Evolutionary conservation across 179 eudicot genomes (phyloP).

Genomic region (Sideroxylon spinosum): DNA sequence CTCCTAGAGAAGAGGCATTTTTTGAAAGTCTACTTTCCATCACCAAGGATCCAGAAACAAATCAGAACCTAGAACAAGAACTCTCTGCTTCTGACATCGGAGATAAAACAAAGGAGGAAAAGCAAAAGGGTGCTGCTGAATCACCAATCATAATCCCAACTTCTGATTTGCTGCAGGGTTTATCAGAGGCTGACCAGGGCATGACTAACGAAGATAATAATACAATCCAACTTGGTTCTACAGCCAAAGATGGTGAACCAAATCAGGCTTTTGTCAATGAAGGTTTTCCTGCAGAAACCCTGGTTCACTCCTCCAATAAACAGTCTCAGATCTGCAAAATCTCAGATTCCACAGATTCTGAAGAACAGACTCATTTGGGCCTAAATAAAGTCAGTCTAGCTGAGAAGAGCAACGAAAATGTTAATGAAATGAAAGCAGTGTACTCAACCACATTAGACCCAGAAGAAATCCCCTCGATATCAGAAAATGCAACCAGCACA

Average conservation of each 20-base stretch:
- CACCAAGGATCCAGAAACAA: constrained; percentile 1
- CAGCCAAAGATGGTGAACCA: background rate
- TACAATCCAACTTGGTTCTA: too few species aligned
- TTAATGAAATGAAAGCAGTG: constrained; percentile 20
- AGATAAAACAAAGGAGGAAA: constrained; percentile 5
- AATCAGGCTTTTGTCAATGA: background rate
- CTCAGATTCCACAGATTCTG: constrained; percentile 12
- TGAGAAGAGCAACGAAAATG: constrained; percentile 15
- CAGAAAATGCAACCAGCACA: background rate
- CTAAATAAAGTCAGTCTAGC: constrained; percentile 15
- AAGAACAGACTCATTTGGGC: constrained; percentile 21
- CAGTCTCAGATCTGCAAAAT: background rate
- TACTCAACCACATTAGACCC: constrained; percentile 16
- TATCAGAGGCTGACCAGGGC: constrained; percentile 14
- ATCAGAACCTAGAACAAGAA: constrained; percentile 12
- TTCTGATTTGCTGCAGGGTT: constrained; percentile 32
- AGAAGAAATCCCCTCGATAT: constrained; percentile 1
- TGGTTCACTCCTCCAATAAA: background rate
- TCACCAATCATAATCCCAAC: background rate
- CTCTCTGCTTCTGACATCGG: background rate
- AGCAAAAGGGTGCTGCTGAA: constrained; percentile 13
- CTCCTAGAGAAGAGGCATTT: constrained; percentile 4
- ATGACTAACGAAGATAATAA: background rate
- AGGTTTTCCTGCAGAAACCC: background rate
- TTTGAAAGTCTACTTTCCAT: background rate